These are phyloP conservation scores for Metarhizium album DNA, from an alignment of 2,329 filamentous ascomycete species.

Conservation along the genomic window DNA sequence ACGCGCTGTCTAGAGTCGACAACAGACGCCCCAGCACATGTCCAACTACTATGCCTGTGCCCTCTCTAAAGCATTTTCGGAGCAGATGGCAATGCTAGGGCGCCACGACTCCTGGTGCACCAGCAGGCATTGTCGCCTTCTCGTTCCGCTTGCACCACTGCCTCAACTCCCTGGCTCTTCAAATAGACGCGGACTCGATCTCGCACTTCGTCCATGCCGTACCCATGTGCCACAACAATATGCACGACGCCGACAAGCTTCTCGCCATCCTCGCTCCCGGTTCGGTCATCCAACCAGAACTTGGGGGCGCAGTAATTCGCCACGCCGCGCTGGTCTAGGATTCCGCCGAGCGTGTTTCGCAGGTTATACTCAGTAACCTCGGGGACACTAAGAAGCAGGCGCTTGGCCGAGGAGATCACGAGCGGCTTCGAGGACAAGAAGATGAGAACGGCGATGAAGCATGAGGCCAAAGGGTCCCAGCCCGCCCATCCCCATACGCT, in stretches of 20 bases:
- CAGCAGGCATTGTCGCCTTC: conserved; percentile 62
- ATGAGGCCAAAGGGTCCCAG: conserved; percentile 90
- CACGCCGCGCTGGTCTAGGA: conserved; percentile 74
- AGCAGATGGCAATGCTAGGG: conserved; percentile 18
- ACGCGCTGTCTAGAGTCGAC: not conserved
- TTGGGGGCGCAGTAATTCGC: conserved; percentile 76
- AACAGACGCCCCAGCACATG: not conserved
- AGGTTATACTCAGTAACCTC: conserved; percentile 79
- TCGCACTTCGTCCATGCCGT: conserved; percentile 73
- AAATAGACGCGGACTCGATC: conserved; percentile 67
- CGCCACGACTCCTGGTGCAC: conserved; percentile 32
- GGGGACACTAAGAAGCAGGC: conserved; percentile 74
- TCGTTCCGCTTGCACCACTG: conserved; percentile 78
- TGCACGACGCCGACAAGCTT: conserved; percentile 77
- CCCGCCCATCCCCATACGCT: conserved; percentile 83
- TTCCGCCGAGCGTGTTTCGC: conserved; percentile 73
- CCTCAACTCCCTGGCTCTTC: conserved; percentile 60
- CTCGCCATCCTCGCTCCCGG: conserved; percentile 29
- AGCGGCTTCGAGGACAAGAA: conserved; percentile 86
- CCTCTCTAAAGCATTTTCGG: conserved; percentile 22
- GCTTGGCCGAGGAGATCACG: conserved; percentile 72
- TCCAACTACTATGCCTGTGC: not conserved
- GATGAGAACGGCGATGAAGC: conserved; percentile 85
- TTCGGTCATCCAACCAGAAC: conserved; percentile 80
- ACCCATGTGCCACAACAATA: conserved; percentile 60